Base-by-base conservation (phyloP, 371 early-diverging fungal species). In the Saksenaea vasiformis region DNA sequence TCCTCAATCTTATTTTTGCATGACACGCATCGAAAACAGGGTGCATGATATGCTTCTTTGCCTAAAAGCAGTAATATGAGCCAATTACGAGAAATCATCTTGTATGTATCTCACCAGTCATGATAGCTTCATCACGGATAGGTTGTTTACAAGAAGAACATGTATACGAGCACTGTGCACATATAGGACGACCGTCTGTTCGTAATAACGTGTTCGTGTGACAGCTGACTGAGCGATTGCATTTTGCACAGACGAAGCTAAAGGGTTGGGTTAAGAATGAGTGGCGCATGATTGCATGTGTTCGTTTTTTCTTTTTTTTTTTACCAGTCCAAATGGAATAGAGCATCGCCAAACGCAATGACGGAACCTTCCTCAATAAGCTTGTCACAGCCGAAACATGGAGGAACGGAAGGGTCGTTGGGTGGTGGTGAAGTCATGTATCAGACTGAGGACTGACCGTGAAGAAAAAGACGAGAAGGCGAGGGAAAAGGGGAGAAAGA, bases 91-190 rank as follows among this genome's bases (percentile, higher is more conserved):
- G 51, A 10, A 47, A 19, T 10, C 7, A 0, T 8, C 1, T 24
- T 9, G 27, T 5, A 7, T 22, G 9, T 10, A 11, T 1, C 14
- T 59, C 76, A 83, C 91, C 91, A 35, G 94, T 95, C 79, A 92
- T 91, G 36, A 94, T 89, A 19, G 95, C 95, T 72, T 94, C 95
- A 67, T 93, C 94, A 13, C 86, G 85, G 58, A 95, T 95, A 15
- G 88, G 84, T 69, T 87, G 74, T 53, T 86, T 87, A 73, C 95
- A 95, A 31, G 84, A 73, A 47, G 82, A 80, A 74, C 95, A 95
- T 63, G 80, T 86, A 66, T 93, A 93, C n/a, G 93, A 91, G 71
- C 95, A 95, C 51, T 91, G 86, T 61, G 88, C 90, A 65, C 95
- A 94, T 34, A 95, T 87, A 13, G 93, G 92, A 56, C 86, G 86